Conservation (phyloP, 495 filamentous ascomycete genomes). For the Trichocladium antarcticum region DNA sequence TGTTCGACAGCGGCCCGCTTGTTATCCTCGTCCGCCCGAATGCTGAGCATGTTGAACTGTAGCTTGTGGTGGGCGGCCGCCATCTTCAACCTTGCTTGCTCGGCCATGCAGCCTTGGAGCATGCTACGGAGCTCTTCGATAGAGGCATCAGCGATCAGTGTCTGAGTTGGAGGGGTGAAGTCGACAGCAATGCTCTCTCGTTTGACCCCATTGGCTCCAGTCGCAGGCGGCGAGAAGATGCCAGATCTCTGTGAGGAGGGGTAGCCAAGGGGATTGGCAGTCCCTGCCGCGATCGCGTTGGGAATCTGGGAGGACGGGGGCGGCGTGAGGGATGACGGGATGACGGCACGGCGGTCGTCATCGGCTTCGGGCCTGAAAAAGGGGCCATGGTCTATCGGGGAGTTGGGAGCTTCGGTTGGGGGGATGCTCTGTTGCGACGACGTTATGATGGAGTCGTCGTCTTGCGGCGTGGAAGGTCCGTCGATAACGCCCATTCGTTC, state of each 20-base stretch:
- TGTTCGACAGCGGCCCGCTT: slow-evolving; percentile 88
- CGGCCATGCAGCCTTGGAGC: slow-evolving; percentile 41
- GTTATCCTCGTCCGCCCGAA: slow-evolving; percentile 75
- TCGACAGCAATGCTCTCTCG: slow-evolving; percentile 42
- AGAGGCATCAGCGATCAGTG: slow-evolving; percentile 53
- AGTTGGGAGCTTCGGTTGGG: slow-evolving; percentile 34
- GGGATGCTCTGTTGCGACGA: slow-evolving; percentile 36
- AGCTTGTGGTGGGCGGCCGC: slow-evolving; percentile 84
- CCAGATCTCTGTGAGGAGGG: slow-evolving; percentile 32
- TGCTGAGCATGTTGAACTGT: slow-evolving; percentile 75
- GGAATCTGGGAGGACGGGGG: slow-evolving; percentile 63
- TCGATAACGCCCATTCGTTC: slow-evolving; percentile 17
- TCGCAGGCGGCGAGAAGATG: slow-evolving; percentile 48
- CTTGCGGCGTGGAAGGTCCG: slow-evolving; percentile 33
- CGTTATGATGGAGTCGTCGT: slow-evolving; percentile 20
- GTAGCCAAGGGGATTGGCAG: slow-evolving; percentile 33
- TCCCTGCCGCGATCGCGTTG: slow-evolving; percentile 21
- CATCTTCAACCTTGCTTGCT: slow-evolving; percentile 57
- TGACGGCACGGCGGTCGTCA: slow-evolving; percentile 31
- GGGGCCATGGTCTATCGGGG: slow-evolving; percentile 27
- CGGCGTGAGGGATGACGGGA: slow-evolving; percentile 52
- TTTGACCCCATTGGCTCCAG: slow-evolving; percentile 38
- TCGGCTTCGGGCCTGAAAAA: slow-evolving; percentile 33
- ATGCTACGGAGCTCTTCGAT: slow-evolving; percentile 47
- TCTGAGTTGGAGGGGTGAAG: slow-evolving; percentile 46